Evolutionary conservation across 2,329 filamentous ascomycete species (phyloP), one percentile per base, ranked within the genome.

Genomic region (Aspergillus sp.): DNA sequence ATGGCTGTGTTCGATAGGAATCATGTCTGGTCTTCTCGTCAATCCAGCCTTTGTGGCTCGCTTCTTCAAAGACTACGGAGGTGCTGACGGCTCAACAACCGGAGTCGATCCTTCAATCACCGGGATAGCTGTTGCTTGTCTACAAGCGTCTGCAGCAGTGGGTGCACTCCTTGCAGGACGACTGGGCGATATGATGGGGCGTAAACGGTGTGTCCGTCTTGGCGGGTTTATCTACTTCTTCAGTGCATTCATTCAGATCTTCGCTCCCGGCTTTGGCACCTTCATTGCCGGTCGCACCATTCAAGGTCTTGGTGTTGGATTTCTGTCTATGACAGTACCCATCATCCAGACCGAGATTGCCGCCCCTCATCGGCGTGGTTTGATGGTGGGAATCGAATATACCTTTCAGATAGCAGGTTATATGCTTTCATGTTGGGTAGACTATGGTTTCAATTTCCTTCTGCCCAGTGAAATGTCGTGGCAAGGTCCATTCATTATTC

Each of bases 21-120:
- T 78, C 59, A 78, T 78, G 76, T 68, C 66, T 68, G 76, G 76
- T 27, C 67, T 78, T 15, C 68, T 78, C 13, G 73, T 78, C 47
- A 78, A 78, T 32, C 71, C 73, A 2, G 68, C 78, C 13, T 78
- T 78, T 51, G 65, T 78, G n/a, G 63, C 68, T n/a, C 72, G 74
- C 36, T 77, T 78, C 63, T 78, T 75, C 67, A 72, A 67, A 30
- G 68, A 75, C 39, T 75, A 72, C 57, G 76, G 76, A 1, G 76
- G 76, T 25, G 71, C 70, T 8, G 68, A 77, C 59, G 76, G 76
- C 3, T 55, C 60, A 13, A 68, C 66, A 13, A 27, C 41, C 23
- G 49, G 36, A 1, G 64, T 68, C 52, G 71, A 77, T 54, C 75
- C 76, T n/a, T 73, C 75, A 21, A 75, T 78, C 38, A 77, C 71